These are phyloP conservation scores for Inga leiocalycina DNA, from an alignment of 306 rosid genomes.

Conservation along the genomic window DNA sequence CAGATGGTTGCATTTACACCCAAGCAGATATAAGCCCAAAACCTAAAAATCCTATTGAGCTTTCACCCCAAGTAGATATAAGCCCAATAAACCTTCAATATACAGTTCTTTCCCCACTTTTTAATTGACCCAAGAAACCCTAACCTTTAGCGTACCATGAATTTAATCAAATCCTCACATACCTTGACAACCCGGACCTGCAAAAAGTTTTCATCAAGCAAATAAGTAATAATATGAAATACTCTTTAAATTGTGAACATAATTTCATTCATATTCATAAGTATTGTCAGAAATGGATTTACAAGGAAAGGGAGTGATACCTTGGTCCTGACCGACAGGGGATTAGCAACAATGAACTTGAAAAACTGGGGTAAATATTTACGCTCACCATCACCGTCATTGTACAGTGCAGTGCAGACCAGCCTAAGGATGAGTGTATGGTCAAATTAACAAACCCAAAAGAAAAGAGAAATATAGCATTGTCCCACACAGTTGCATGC, in stretches of 20 bases:
- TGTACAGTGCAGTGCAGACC: conserved; percentile 96
- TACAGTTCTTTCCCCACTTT: not conserved
- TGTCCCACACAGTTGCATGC: not conserved
- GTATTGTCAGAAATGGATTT: conserved; percentile 5
- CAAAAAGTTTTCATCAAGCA: conserved; percentile 43
- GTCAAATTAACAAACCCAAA: conserved; percentile 7
- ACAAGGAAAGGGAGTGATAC: conserved; percentile 44
- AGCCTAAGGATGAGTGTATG: conserved; percentile 47
- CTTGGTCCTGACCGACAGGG: conserved; percentile 96
- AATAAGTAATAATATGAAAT: conserved; percentile 25
- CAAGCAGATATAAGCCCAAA: not conserved
- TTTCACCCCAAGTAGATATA: not conserved
- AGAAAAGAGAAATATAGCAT: not conserved
- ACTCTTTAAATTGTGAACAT: conserved; percentile 7
- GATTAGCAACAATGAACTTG: conserved; percentile 93
- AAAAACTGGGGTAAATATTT: conserved; percentile 96
- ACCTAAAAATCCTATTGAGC: not conserved
- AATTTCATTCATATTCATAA: conserved; percentile 13
- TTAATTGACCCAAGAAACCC: not conserved
- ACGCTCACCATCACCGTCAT: conserved; percentile 90
- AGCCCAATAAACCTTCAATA: conserved; percentile 1
- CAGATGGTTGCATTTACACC: not conserved
- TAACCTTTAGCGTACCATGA: not conserved
- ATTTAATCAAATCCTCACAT: conserved; percentile 53
- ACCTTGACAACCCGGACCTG: conserved; percentile 98